phyloP scores from a whole-genome alignment of 2,329 filamentous ascomycete species.

The Pseudogymnoascus sp. region DNA sequence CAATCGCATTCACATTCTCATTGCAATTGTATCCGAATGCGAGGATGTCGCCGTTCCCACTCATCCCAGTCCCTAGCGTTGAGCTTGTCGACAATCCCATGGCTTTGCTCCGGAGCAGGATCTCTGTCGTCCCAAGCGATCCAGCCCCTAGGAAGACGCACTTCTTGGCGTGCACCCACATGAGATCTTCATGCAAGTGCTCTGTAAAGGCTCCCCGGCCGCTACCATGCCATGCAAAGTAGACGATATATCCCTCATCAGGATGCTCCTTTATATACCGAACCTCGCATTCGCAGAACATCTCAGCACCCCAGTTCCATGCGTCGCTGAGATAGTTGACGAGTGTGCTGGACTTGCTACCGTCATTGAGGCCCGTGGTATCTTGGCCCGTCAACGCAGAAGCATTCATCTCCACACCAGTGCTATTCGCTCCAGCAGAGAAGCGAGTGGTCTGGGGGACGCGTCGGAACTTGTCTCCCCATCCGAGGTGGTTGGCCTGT shows the following conservation, averaged over 20 bases:
- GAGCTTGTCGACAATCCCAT: constrained; percentile 50
- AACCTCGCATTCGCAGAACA: constrained; percentile 62
- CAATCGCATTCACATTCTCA: constrained; percentile 47
- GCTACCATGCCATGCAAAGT: constrained; percentile 55
- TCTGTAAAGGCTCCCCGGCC: constrained; percentile 46
- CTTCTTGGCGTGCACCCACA: constrained; percentile 59
- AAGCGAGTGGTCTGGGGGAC: constrained; percentile 57
- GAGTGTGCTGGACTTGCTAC: constrained; percentile 56
- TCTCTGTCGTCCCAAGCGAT: constrained; percentile 56
- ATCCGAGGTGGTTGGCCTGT: constrained; percentile 45
- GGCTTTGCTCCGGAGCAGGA: constrained; percentile 50
- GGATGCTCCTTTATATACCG: constrained; percentile 49
- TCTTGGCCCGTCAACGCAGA: constrained; percentile 55
- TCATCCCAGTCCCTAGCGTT: constrained; percentile 49
- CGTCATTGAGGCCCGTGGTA: constrained; percentile 55
- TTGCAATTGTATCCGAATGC: constrained; percentile 57
- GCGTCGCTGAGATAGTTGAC: constrained; percentile 61
- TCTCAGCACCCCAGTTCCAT: constrained; percentile 64
- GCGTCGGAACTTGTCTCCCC: constrained; percentile 44
- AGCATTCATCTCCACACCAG: constrained; percentile 54
- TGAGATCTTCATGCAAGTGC: constrained; percentile 48
- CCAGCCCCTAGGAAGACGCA: constrained; percentile 60
- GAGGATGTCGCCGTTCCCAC: constrained; percentile 58
- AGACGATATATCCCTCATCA: constrained; percentile 50
- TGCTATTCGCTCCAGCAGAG: constrained; percentile 48